Evolutionary conservation across 2,329 filamentous ascomycete genomes (phyloP).

Genomic region (Zymoseptoria crescenta): DNA sequence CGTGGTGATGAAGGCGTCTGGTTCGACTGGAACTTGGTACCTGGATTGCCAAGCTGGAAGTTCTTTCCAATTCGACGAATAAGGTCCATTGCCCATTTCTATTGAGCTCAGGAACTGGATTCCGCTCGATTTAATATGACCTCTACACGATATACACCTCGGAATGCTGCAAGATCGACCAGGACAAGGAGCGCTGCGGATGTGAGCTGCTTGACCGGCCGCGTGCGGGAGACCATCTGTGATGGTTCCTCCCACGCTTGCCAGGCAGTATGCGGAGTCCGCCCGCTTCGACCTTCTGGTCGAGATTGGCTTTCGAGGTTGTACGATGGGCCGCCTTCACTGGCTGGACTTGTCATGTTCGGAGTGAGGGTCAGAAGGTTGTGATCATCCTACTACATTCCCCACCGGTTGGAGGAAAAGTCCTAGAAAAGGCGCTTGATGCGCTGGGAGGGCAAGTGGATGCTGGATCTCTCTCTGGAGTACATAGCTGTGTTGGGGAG

Average conservation of each 20-base stretch:
- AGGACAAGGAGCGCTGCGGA: not conserved
- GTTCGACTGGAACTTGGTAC: not conserved
- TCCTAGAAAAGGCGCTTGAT: slow-evolving; percentile 6
- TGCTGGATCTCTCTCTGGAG: not conserved
- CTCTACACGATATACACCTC: slow-evolving; percentile 1
- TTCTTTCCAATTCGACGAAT: not conserved
- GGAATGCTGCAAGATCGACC: not conserved
- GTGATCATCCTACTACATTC: slow-evolving; percentile 25
- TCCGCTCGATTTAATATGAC: slow-evolving; percentile 19
- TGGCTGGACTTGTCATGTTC: slow-evolving; percentile 10
- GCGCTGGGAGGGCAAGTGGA: not conserved
- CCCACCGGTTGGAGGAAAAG: slow-evolving; percentile 7
- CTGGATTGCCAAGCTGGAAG: not conserved
- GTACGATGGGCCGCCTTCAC: slow-evolving; percentile 17
- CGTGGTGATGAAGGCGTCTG: slow-evolving; percentile 15
- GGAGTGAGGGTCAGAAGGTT: slow-evolving; percentile 17
- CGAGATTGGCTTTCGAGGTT: not conserved
- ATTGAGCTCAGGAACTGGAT: slow-evolving; percentile 8
- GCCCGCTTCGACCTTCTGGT: not conserved
- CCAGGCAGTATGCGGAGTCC: not conserved
- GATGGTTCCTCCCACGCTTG: not conserved
- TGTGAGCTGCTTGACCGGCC: not conserved
- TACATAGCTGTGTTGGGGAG: not conserved
- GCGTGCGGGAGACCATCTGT: not conserved
- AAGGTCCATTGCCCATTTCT: slow-evolving; percentile 1